A percentile compares a stretch with the other conserved stretches of the same genome.
These are phyloP conservation scores for Marasmius oreades DNA, from an alignment of 1,284 basidiomycete species.

Conservation along the genomic window DNA sequence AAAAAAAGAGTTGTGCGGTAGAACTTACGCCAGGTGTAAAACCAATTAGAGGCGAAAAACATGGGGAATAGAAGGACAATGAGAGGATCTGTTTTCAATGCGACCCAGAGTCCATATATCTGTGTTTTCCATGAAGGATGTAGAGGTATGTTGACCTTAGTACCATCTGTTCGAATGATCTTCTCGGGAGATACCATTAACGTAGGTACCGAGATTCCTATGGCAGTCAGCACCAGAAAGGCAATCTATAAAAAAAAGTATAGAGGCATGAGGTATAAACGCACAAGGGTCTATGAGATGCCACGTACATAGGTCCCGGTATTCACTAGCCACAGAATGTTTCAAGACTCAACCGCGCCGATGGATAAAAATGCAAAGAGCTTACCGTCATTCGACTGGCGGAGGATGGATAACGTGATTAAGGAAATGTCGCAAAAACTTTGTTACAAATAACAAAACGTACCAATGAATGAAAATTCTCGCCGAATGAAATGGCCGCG, in stretches of 20 bases:
- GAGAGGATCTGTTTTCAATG: constrained; percentile 34
- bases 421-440: background rate
- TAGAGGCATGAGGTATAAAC: background rate
- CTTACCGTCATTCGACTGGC: background rate
- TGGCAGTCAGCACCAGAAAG: constrained; percentile 66
- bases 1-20: background rate
- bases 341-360: background rate
- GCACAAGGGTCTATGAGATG: background rate
- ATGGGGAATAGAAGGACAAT: constrained; percentile 24
- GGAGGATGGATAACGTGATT: background rate
- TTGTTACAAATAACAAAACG: constrained; percentile 14
- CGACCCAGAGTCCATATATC: constrained; percentile 39
- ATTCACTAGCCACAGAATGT: background rate
- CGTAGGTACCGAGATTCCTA: constrained; percentile 62
- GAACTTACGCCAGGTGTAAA: constrained; percentile 21
- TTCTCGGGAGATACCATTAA: constrained; percentile 66
- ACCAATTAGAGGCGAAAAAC: constrained; percentile 28
- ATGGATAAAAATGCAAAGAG: background rate
- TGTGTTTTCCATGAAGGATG: constrained; percentile 65
- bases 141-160: constrained; percentile 51
- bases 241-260: constrained; percentile 48
- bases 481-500: constrained; percentile 58
- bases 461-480: constrained; percentile 49
- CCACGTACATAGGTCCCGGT: constrained; percentile 3
- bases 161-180: constrained; percentile 73